Base-by-base conservation (phyloP, 306 rosid species). In the Prunus campanulata region DNA sequence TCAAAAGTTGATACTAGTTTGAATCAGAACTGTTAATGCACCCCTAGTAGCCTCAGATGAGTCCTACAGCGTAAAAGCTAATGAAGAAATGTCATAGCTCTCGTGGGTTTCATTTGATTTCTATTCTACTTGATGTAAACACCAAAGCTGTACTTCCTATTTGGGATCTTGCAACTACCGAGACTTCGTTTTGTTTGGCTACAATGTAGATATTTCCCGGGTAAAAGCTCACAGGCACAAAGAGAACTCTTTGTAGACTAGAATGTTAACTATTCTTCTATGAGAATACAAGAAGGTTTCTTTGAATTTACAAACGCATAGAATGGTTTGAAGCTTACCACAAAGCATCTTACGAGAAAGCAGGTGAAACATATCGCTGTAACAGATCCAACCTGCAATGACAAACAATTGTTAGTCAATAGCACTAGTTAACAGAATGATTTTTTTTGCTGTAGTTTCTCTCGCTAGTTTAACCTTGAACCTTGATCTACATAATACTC, bases 291-390 rank as follows among this genome's bases (percentile, higher is more conserved):
- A 14, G 52, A 22, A 39, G 10, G 55, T 44, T 56, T n/a, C 42
- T 77, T 29, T 39, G 29, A 44, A 11, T 44, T 39, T 3, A 59
- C 18, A 46, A 77, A 48, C 2, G 44, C 35, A 63, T 50, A 70
- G 72, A 57, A 69, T 71, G 79, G 74, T 56, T 25, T 80, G 83
- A 77, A 72, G 11, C 74, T 87, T 87, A 95, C 97, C 97, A 95
- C 94, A 82, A 92, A 74, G 63, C 97, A 95, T 92, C 99, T 85
- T 63, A 95, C 76, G 67, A 95, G 88, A 86, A 95, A 95, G 86
- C 99, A 95, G 79, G 93, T 89, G 89, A 88, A 95, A 83, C 99
- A 92, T 82, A 95, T 91, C 82, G 96, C 97, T 35, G 99, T 91
- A 46, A 95, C 97, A 52, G 91, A 92, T 81, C 99, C 99, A 50